Evolutionary conservation across 2,329 filamentous ascomycete genomes (phyloP).

Genomic region (Conoideocrella luteorostrata): DNA sequence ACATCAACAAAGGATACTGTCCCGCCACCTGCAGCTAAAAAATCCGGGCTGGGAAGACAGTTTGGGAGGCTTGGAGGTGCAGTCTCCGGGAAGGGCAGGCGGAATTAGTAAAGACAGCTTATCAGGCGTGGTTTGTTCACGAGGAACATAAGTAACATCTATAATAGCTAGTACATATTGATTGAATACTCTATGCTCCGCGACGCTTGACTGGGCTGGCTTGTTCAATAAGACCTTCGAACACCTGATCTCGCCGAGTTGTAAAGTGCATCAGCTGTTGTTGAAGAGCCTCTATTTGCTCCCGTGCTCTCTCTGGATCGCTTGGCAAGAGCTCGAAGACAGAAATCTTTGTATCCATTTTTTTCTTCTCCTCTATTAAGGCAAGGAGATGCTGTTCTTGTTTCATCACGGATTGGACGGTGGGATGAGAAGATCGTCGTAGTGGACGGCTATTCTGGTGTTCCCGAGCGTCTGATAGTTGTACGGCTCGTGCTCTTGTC

Average conservation of each 20-base stretch:
- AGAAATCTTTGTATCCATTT: slow-evolving; percentile 55
- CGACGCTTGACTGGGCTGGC: slow-evolving; percentile 46
- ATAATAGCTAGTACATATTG: background rate
- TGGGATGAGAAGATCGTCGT: slow-evolving; percentile 30
- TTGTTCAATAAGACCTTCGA: slow-evolving; percentile 64
- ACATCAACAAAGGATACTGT: slow-evolving; percentile 45
- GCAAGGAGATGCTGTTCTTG: slow-evolving; percentile 54
- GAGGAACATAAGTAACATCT: background rate
- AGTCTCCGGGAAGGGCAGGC: slow-evolving; percentile 57
- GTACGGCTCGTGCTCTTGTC: slow-evolving; percentile 59
- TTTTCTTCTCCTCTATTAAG: slow-evolving; percentile 51
- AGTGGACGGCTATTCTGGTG: slow-evolving; percentile 38
- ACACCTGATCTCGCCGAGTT: slow-evolving; percentile 62
- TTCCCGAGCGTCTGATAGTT: slow-evolving; percentile 56
- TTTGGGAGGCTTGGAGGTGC: slow-evolving; percentile 67
- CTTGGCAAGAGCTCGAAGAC: slow-evolving; percentile 68
- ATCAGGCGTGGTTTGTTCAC: background rate
- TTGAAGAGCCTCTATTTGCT: slow-evolving; percentile 63
- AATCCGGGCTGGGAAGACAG: slow-evolving; percentile 58
- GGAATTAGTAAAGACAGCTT: slow-evolving; percentile 22
- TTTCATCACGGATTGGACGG: slow-evolving; percentile 50
- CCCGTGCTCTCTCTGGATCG: slow-evolving; percentile 60
- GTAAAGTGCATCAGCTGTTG: slow-evolving; percentile 56
- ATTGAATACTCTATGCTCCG: slow-evolving; percentile 13
- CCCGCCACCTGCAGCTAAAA: slow-evolving; percentile 44